A percentile compares a stretch with the other conserved stretches of the same genome.
Conservation (phyloP, 306 rosid species). For the Pueraria montana region DNA sequence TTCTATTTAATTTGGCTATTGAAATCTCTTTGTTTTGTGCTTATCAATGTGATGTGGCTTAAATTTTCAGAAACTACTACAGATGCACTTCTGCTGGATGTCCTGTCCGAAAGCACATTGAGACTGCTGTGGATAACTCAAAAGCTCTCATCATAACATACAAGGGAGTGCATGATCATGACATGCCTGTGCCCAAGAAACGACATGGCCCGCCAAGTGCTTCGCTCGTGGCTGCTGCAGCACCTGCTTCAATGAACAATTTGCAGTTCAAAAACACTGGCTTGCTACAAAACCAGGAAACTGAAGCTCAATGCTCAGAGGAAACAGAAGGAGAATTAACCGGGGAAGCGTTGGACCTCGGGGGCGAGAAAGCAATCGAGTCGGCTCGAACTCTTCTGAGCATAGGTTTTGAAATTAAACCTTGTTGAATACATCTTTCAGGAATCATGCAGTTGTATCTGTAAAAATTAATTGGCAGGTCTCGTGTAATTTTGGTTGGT, state of each 20-base stretch:
- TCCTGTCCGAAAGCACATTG: slow-evolving; percentile 88
- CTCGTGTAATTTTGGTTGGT: slow-evolving; percentile 41
- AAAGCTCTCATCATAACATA: slow-evolving; percentile 74
- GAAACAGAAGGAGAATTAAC: slow-evolving; percentile 81
- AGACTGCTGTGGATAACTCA: slow-evolving; percentile 71
- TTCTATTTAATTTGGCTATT: background rate
- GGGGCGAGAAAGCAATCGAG: slow-evolving; percentile 90
- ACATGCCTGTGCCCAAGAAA: slow-evolving; percentile 91
- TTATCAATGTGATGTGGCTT: slow-evolving; percentile 29
- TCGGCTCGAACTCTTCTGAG: slow-evolving; percentile 89
- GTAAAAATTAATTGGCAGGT: slow-evolving; percentile 57
- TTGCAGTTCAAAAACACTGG: slow-evolving; percentile 57
- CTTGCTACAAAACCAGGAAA: slow-evolving; percentile 42
- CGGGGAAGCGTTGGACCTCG: slow-evolving; percentile 84
- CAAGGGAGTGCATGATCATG: slow-evolving; percentile 90
- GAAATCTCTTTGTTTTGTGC: slow-evolving; percentile 1
- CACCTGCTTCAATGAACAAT: slow-evolving; percentile 79
- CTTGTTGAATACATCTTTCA: slow-evolving; percentile 62
- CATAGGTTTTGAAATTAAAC: slow-evolving; percentile 93
- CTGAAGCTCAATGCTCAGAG: slow-evolving; percentile 71
- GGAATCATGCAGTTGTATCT: slow-evolving; percentile 49
- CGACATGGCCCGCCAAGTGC: slow-evolving; percentile 84
- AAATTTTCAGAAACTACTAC: slow-evolving; percentile 79
- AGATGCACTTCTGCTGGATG: slow-evolving; percentile 94
- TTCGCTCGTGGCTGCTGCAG: slow-evolving; percentile 81